Conservation (phyloP, 1,139 yeast genomes). For the Yamadazyma dushanensis region DNA sequence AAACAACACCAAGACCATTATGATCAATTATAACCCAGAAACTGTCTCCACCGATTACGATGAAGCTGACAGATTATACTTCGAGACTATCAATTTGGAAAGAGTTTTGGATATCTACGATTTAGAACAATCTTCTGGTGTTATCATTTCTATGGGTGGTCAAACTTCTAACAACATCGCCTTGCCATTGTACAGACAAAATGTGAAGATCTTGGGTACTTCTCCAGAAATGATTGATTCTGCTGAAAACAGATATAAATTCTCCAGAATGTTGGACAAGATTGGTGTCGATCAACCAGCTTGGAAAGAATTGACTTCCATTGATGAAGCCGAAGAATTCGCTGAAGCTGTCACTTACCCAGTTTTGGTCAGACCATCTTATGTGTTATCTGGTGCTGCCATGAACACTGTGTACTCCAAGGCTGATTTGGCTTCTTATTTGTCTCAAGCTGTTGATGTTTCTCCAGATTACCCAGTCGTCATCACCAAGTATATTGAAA, state of each 20-base stretch:
- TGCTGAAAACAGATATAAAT: conserved; percentile 97
- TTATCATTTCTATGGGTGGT: conserved; percentile 97
- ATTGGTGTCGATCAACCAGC: conserved; percentile 99
- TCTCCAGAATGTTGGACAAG: conserved; percentile 94
- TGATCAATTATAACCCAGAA: conserved; percentile 98
- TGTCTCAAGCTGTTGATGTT: conserved; percentile 94
- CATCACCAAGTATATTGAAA: conserved; percentile 93
- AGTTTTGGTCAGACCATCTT: conserved; percentile 95
- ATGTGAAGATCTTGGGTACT: conserved; percentile 94
- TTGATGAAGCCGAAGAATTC: conserved; percentile 89
- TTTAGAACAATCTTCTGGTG: conserved; percentile 88
- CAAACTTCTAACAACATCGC: conserved; percentile 98
- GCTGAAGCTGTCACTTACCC: conserved; percentile 93
- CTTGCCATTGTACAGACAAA: conserved; percentile 87
- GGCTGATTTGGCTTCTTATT: conserved; percentile 84
- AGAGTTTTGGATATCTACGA: conserved; percentile 95
- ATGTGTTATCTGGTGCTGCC: conserved; percentile 98
- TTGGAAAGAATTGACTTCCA: conserved; percentile 96
- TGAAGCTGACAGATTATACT: conserved; percentile 96
- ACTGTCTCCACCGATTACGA: conserved; percentile 98
- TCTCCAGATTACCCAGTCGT: conserved; percentile 98
- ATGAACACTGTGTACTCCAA: conserved; percentile 95
- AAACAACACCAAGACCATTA: conserved; percentile 84
- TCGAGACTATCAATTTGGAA: conserved; percentile 93
- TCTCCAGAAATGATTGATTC: conserved; percentile 98